phyloP scores from a whole-genome alignment of 257 asterid genomes.

The Haberlea rhodopensis region DNA sequence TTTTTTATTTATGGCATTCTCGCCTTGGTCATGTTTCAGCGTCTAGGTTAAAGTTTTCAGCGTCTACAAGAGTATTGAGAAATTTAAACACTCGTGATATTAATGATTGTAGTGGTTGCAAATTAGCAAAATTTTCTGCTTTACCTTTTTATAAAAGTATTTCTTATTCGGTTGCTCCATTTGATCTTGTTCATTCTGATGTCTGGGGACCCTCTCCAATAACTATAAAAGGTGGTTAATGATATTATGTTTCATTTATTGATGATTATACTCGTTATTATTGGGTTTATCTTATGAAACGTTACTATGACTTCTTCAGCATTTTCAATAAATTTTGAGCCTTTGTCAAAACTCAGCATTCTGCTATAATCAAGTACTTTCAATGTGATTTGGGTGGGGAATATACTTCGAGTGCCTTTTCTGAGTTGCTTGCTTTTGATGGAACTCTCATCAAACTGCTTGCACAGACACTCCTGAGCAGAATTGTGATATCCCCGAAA shows the following conservation, averaged over 20 bases:
- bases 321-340: not conserved
- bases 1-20: constrained; percentile 14
- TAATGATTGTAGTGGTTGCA: constrained; percentile 8
- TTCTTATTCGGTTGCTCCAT: not conserved
- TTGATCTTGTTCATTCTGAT: constrained; percentile 23
- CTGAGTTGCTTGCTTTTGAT: not conserved
- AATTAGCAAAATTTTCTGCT: not conserved
- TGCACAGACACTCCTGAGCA: not conserved
- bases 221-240: not conserved
- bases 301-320: not conserved
- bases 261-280: constrained; percentile 3
- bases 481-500: no score
- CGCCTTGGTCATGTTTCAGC: not conserved
- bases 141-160: not conserved
- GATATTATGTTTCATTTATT: constrained; percentile 6
- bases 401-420: not conserved
- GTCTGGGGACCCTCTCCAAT: constrained; percentile 12
- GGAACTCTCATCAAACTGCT: not conserved
- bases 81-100: not conserved
- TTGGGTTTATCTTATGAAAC: constrained; percentile 1
- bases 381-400: not conserved
- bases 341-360: not conserved
- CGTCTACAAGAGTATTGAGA: no score
- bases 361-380: not conserved
- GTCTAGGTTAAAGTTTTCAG: no score